A percentile compares a stretch with the other conserved stretches of the same genome.
Evolutionary conservation across 2,329 filamentous ascomycete species (phyloP).

Genomic region (Aspergillus candidus): DNA sequence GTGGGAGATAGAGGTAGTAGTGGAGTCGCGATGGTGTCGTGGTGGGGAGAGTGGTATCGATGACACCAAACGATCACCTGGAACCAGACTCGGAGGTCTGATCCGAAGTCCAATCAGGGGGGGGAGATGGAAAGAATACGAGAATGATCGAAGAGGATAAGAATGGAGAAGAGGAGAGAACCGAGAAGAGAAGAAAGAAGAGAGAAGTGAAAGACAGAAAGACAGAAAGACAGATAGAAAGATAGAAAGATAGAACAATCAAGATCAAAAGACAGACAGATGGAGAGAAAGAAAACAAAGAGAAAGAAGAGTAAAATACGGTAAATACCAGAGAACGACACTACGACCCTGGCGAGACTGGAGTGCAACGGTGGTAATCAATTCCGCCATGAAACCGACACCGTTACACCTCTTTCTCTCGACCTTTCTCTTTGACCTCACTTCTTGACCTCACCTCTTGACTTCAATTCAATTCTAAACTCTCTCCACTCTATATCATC

Average conservation of each 20-base stretch:
- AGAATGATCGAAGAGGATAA: conserved; percentile 3
- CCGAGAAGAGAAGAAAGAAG: not conserved
- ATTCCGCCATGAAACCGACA: too few relatives aligned
- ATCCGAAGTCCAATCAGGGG: conserved; percentile 13
- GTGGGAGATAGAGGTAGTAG: not conserved
- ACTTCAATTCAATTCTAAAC: too few relatives aligned
- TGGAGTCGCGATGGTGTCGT: conserved; percentile 3
- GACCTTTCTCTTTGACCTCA: too few relatives aligned
- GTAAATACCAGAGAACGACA: too few relatives aligned
- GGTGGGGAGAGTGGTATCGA: conserved; percentile 7
- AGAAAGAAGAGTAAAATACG: not conserved
- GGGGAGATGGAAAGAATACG: conserved; percentile 12
- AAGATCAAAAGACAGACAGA: not conserved
- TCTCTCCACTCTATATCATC: too few relatives aligned
- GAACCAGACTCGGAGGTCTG: conserved; percentile 1
- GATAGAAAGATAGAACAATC: not conserved
- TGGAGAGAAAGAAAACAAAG: not conserved
- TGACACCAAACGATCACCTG: conserved; percentile 4
- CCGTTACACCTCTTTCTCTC: too few relatives aligned
- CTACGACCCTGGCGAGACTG: too few relatives aligned
- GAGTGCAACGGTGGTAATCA: too few relatives aligned
- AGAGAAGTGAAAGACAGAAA: not conserved
- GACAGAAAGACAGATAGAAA: conserved; percentile 3
- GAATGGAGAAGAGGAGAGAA: not conserved
- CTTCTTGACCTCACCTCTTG: too few relatives aligned